These are phyloP conservation scores for Podospora pseudoanserina DNA, from an alignment of 495 filamentous ascomycete genomes.

Conservation along the genomic window DNA sequence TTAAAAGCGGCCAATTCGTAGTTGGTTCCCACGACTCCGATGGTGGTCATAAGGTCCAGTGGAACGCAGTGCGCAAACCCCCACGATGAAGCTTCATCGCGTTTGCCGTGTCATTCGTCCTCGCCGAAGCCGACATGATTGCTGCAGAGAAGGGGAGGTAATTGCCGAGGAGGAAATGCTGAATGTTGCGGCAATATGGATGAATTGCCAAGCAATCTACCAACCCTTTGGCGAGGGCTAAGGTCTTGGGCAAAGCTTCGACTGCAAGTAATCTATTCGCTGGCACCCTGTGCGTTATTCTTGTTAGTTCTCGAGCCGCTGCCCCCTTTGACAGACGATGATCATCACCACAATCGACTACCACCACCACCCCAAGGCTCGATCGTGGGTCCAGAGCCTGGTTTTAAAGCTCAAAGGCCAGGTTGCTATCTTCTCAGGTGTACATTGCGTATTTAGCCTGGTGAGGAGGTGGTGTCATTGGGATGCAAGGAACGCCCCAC, in stretches of 20 bases:
- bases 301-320: conserved; percentile 3
- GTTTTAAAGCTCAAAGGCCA: not conserved
- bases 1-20: no score
- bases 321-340: not conserved
- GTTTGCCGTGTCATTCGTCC: not conserved
- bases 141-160: not conserved
- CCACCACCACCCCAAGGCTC: not conserved
- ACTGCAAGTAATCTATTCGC: not conserved
- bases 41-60: not conserved
- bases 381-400: not conserved
- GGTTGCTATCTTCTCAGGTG: not conserved
- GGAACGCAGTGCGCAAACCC: not conserved
- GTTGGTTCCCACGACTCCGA: not conserved
- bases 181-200: conserved; percentile 21
- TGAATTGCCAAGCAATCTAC: conserved; percentile 18
- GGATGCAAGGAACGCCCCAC: conserved; percentile 30
- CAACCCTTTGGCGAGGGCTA: conserved; percentile 4
- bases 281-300: not conserved
- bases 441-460: conserved; percentile 27
- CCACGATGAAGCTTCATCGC: not conserved
- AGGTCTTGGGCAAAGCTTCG: conserved; percentile 2
- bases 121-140: not conserved
- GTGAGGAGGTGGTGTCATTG: conserved; percentile 2
- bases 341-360: not conserved
- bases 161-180: conserved; percentile 17